Percentiles rank a stretch among this genome's conserved stretches.
Evolutionary conservation across 257 asterid species (phyloP).

Genomic region (Verbascum thapsus): DNA sequence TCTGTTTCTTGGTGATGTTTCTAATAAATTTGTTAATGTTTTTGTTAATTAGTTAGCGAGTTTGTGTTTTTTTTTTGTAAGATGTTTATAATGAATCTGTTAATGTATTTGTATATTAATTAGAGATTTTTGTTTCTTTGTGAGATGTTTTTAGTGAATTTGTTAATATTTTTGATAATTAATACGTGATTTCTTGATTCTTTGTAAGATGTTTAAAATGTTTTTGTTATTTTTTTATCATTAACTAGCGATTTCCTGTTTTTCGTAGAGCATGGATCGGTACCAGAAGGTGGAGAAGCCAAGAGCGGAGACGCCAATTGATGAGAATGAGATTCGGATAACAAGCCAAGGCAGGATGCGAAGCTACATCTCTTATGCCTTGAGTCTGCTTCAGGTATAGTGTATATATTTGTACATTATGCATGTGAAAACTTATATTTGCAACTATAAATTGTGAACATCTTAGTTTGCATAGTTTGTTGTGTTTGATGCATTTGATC

Average conservation of each 20-base stretch:
- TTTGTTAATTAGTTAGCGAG: too few species aligned
- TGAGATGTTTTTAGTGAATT: background rate
- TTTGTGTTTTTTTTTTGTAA: too few species aligned
- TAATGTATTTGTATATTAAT: background rate
- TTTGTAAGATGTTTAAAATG: background rate
- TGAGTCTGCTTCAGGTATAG: constrained; percentile 19
- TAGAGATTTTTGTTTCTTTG: background rate
- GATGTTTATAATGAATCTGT: background rate
- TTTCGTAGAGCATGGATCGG: constrained; percentile 58
- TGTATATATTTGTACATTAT: background rate
- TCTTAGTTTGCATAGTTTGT: constrained; percentile 5
- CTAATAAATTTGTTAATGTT: background rate
- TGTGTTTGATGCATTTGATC: background rate
- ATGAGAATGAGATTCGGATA: constrained; percentile 72
- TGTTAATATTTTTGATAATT: background rate
- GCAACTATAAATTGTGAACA: background rate
- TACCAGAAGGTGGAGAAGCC: constrained; percentile 77
- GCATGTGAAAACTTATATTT: background rate
- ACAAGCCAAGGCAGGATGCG: constrained; percentile 80
- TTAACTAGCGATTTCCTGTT: too few species aligned
- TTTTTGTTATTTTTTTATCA: background rate
- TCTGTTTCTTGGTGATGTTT: constrained; percentile 29
- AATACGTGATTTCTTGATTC: too few species aligned
- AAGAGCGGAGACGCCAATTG: constrained; percentile 57
- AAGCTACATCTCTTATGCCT: constrained; percentile 67